Base-by-base conservation (phyloP, 176 grass and related monocot species). In the Bothriochloa decipiens region DNA sequence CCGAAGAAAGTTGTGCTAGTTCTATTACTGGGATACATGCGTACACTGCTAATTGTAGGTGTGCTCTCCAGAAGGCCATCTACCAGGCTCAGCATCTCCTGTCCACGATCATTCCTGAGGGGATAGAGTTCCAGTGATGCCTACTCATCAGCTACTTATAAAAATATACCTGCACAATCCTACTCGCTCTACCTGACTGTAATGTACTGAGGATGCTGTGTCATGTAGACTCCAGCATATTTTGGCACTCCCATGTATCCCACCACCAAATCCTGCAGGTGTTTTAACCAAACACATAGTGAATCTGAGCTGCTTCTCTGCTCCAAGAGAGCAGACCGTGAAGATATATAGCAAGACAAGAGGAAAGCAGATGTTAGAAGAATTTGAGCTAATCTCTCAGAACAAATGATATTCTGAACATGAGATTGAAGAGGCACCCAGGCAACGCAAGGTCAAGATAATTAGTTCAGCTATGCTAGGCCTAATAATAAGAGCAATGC, bases 191-290 rank as follows among this genome's bases (percentile, higher is more conserved):
- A 98, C 95, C 95, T 95, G 78, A 98, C 91, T 18, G 95, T 98
- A 79, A 98, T 95, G 69, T 98, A 98, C 69, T 98, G 95, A 82
- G 95, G 95, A 70, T 98, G 95, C 26, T 98, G 86, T 52, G 85
- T 90, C 95, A 98, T 98, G 84, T 88, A 92, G 68, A 98, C 37
- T 33, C 95, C 92, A 46, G 92, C 37, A 76, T 93, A 98, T 80
- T 98, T 98, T 50, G 95, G 95, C 67, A 98, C 95, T 32, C 92
- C 91, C 95, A 98, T 98, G 74, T 97, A 97, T 12, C 95, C 95
- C 73, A 98, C 95, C 37, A 98, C 95, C 42, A 98, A 93, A 88
- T 98, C 95, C 95, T 98, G 82, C 81, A 90, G 65, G 88, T 32
- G n/a, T 62, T 78, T 75, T 23, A 11, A 41, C 72, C 26, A 46